Evolutionary conservation across 2,329 filamentous ascomycete genomes (phyloP), one percentile per base, ranked within the genome.

Genomic region (Cercospora sp.): DNA sequence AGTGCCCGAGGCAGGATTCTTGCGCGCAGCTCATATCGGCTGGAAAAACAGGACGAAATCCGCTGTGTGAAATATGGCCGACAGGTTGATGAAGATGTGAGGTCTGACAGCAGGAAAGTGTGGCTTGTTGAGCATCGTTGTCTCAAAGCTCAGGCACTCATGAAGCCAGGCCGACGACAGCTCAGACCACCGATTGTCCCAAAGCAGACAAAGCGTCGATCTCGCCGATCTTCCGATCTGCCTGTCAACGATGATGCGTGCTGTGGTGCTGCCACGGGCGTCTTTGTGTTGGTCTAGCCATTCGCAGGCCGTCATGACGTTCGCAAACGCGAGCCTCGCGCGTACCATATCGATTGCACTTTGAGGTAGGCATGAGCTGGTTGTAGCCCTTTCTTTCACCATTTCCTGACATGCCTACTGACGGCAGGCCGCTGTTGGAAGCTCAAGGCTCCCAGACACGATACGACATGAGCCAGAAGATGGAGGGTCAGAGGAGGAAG

Each of bases 401-500:
- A 10, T n/a, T 51, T 26, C 18, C 33, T 36, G 62, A 57, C 48
- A 64, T 64, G 62, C 62, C 62, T 16, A 66, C 71, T 64, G 74
- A 76, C 45, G 73, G 68, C 23, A 70, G 72, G 55, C 75, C 74
- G 53, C 66, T 75, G 40, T 68, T 76, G 26, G 57, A 73, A 58
- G 71, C 73, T 60, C 66, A 74, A 64, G 74, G 69, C 68, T 78
- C 77, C 42, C 75, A 77, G 68, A 73, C 75, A 10, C 76, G 77
- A 57, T 79, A 77, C 75, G 75, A 79, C 57, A 79, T 77, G 76
- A 73, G 71, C 20, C 74, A 74, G 62, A 75, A 73, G 10, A 74
- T 78, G 72, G 78, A 79, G 67, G 71, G 72, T n/a, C 77, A 79
- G 71, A 75, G 75, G 65, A 79, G 74, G 65, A 86, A 85, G 71